Base-by-base conservation (phyloP, 768 basidiomycete genomes). In the Lyophyllum shimeji region DNA sequence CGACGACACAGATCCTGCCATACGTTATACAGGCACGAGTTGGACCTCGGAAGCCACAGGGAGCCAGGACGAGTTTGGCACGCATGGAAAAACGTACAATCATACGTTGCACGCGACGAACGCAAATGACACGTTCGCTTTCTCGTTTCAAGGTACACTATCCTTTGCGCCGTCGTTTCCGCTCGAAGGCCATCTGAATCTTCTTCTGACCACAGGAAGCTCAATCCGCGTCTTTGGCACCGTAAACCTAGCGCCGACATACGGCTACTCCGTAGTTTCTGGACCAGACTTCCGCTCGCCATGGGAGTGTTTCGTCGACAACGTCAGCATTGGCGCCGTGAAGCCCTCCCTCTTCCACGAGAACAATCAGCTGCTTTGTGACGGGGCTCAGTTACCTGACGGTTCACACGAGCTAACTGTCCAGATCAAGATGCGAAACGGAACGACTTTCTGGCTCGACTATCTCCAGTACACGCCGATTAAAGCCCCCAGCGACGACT, bases 1-100 rank as follows among this genome's bases (percentile, higher is more conserved):
- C 17, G 72, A 76, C 56, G 73, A 76, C 51, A 66, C 69, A 2
- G 68, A 71, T 54, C 44, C 58, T 1, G 47, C 49, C 18, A 71
- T 75, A 42, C 50, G 57, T 7, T 75, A 73, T 47, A 60, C 48
- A 7, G 63, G 69, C 1, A 34, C 37, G 31, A 42, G 58, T 0
- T 74, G 74, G 74, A 65, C 65, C 51, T 25, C 25, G 12, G 66
- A 68, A 31, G 0, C 12, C 20, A 39, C 51, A 11, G 66, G 67
- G 9, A 65, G 57, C 24, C 63, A 65, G 31, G 69, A 72, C 39
- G 37, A 27, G 0, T 18, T 63, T n/a, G 74, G 72, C 0, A 69
- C 65, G 15, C 72, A 57, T 55, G 72, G 74, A 1, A 64, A 69
- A 3, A 52, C 71, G 1, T 74, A 70, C 42, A 63, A 63, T 31